These are phyloP conservation scores for Calophaca sinica DNA, from an alignment of 306 rosid genomes.

Conservation along the genomic window DNA sequence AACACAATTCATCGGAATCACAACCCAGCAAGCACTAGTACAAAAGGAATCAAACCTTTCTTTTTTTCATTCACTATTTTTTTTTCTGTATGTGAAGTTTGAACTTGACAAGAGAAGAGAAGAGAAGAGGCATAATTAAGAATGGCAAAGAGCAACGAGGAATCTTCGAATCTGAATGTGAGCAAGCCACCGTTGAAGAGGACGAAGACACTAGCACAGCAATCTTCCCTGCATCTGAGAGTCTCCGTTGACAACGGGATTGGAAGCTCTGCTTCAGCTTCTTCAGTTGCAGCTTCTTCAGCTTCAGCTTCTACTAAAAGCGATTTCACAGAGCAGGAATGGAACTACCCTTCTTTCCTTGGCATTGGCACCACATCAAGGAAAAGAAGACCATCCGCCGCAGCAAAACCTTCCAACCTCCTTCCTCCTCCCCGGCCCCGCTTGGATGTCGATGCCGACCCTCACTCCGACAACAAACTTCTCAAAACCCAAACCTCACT, in stretches of 20 bases:
- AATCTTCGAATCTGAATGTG: conserved; percentile 42
- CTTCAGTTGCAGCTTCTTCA: neutral
- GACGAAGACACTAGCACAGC: conserved; percentile 63
- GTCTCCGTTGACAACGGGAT: conserved; percentile 47
- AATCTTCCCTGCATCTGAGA: conserved; percentile 51
- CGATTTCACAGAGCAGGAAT: conserved; percentile 62
- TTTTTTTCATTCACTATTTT: neutral
- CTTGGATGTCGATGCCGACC: too few species aligned
- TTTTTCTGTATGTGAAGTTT: neutral
- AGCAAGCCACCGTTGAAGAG: conserved; percentile 67
- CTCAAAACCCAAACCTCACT: conserved; percentile 37
- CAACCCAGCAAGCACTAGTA: neutral
- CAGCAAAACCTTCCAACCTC: conserved; percentile 35
- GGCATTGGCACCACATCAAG: conserved; percentile 72
- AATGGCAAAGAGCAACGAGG: conserved; percentile 52
- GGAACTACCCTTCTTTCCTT: conserved; percentile 78
- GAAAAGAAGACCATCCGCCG: conserved; percentile 45
- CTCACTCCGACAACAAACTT: too few species aligned
- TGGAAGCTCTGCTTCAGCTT: neutral
- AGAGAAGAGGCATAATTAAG: neutral
- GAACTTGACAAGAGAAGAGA: neutral
- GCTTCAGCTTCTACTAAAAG: conserved; percentile 14
- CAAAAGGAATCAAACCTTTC: neutral
- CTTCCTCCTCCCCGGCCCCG: neutral
- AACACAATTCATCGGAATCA: neutral